Percentiles rank a stretch among this genome's conserved stretches.
These are phyloP conservation scores for Rhizophlyctis rosea DNA, from an alignment of 192 early-diverging fungal genomes.

Conservation along the genomic window DNA sequence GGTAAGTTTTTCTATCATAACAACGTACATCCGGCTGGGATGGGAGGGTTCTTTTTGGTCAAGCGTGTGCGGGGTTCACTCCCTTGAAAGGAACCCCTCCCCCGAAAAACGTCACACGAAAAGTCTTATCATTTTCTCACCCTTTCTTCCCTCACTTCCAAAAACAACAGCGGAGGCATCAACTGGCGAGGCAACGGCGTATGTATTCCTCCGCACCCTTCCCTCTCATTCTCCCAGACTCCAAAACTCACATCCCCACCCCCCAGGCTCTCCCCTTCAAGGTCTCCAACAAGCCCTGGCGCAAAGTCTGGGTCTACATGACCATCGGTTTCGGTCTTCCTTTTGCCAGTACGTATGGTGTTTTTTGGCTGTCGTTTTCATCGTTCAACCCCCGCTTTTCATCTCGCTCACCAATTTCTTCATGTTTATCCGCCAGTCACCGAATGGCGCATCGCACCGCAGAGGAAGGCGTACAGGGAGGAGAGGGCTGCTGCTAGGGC, in stretches of 20 bases:
- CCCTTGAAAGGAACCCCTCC: neutral
- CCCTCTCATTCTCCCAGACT: conserved; percentile 1
- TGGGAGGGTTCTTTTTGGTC: neutral
- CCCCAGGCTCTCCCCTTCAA: conserved; percentile 32
- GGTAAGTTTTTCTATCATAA: conserved; percentile 10
- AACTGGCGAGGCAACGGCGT: conserved; percentile 23
- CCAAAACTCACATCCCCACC: neutral
- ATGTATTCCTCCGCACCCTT: conserved; percentile 2
- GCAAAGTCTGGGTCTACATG: conserved; percentile 22
- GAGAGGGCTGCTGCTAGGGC: conserved; percentile 26
- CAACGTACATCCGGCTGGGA: neutral
- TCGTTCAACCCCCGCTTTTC: neutral
- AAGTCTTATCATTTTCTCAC: neutral
- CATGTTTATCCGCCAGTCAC: too few species aligned
- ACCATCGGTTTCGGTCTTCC: conserved; percentile 27
- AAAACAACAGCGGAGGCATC: conserved; percentile 4
- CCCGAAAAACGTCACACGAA: neutral
- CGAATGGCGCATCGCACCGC: conserved; percentile 32
- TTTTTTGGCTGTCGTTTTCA: neutral
- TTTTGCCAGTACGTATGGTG: conserved; percentile 19
- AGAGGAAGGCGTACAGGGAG: conserved; percentile 22
- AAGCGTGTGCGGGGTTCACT: neutral
- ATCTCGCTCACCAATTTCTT: too few species aligned
- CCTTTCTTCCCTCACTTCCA: neutral
- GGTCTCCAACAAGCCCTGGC: conserved; percentile 17